Percentiles rank a stretch among this genome's conserved stretches.
Evolutionary conservation across 1,284 basidiomycete species (phyloP).

Genomic region (Trichosporon ovoides): DNA sequence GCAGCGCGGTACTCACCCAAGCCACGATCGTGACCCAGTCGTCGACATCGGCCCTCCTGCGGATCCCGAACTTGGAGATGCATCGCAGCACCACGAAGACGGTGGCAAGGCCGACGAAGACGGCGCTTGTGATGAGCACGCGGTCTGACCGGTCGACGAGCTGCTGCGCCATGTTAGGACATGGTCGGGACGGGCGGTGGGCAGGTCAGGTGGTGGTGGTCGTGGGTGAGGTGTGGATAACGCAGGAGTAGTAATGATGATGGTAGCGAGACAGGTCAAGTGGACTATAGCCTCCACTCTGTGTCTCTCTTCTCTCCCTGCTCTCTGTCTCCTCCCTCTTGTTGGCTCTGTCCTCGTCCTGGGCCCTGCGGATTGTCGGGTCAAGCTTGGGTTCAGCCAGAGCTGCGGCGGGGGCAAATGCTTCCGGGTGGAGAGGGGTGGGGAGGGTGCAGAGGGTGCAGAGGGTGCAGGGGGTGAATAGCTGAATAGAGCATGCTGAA

Average conservation of each 20-base stretch:
- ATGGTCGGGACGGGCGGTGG: background rate
- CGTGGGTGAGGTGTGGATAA: background rate
- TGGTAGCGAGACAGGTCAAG: background rate
- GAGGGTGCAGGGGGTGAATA: too few relatives aligned
- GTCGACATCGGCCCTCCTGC: constrained; percentile 34
- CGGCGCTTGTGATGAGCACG: constrained; percentile 37
- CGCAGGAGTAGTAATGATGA: background rate
- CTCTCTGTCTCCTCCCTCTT: too few relatives aligned
- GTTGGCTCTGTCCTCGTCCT: too few relatives aligned
- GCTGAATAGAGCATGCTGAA: too few relatives aligned
- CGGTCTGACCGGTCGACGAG: constrained; percentile 24
- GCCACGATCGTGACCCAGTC: constrained; percentile 41
- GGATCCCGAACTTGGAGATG: constrained; percentile 43
- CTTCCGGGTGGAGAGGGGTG: too few relatives aligned
- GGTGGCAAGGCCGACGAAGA: constrained; percentile 38
- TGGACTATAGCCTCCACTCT: background rate
- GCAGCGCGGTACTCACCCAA: constrained; percentile 35
- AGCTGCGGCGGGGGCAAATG: too few relatives aligned
- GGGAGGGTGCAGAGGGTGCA: too few relatives aligned
- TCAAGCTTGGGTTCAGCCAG: too few relatives aligned
- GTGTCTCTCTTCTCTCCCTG: background rate
- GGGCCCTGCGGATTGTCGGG: too few relatives aligned
- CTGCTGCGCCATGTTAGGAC: constrained; percentile 4
- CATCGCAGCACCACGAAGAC: constrained; percentile 36
- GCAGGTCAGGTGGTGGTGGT: background rate